These are phyloP conservation scores for Xylaria sp. DNA, from an alignment of 2,329 filamentous ascomycete genomes.

Conservation along the genomic window DNA sequence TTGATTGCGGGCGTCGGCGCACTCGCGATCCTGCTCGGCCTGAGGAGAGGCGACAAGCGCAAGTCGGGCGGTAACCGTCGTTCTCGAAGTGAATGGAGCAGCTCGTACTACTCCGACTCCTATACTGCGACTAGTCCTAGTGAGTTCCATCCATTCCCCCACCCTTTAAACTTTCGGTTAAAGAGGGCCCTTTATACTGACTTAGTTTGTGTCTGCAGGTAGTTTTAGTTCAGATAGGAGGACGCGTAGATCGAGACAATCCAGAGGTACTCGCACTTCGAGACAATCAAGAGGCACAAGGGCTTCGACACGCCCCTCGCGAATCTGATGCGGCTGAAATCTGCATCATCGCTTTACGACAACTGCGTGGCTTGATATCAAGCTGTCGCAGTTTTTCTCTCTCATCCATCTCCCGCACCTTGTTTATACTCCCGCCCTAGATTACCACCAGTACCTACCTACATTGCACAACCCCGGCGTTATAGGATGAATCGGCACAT, in stretches of 20 bases:
- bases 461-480: slow-evolving; percentile 45
- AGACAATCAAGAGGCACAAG: slow-evolving; percentile 47
- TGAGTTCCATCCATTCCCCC: slow-evolving; percentile 56
- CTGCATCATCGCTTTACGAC: neutral
- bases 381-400: slow-evolving; percentile 2
- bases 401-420: slow-evolving; percentile 4
- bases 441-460: slow-evolving; percentile 19
- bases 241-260: slow-evolving; percentile 51
- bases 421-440: slow-evolving; percentile 40
- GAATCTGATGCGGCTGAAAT: slow-evolving; percentile 12
- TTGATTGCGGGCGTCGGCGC: slow-evolving; percentile 63
- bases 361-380: neutral
- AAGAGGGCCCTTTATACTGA: slow-evolving; percentile 43
- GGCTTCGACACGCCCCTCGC: slow-evolving; percentile 42
- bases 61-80: slow-evolving; percentile 56
- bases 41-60: slow-evolving; percentile 60
- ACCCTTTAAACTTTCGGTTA: slow-evolving; percentile 39
- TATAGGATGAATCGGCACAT: slow-evolving; percentile 35
- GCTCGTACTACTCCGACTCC: slow-evolving; percentile 65
- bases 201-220: slow-evolving; percentile 50
- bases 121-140: slow-evolving; percentile 64
- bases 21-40: slow-evolving; percentile 66
- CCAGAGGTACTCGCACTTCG: slow-evolving; percentile 43
- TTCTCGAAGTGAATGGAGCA: slow-evolving; percentile 58
- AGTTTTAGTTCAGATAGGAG: slow-evolving; percentile 60